Base-by-base conservation (phyloP, 164 flowering plant species). In the Vitis rotundifolia region DNA sequence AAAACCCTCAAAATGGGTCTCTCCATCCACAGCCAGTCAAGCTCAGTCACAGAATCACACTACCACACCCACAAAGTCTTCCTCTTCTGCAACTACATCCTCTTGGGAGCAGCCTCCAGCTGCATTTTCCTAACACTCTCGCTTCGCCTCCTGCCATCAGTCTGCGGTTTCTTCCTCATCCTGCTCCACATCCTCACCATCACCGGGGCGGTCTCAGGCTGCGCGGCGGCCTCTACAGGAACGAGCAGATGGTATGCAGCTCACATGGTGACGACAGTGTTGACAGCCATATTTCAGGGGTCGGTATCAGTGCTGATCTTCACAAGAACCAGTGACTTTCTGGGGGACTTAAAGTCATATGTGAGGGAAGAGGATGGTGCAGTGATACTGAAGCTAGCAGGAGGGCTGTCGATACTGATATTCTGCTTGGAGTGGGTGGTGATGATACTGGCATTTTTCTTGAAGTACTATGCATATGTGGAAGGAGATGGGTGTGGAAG, bases 81-180 rank as follows among this genome's bases (percentile, higher is more conserved):
- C 86, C 83, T 93, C 29, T 53, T 88, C 44, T 75, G 79, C 81
- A 93, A 89, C 76, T 93, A 93, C 91, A 77, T 86, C 67, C 89
- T 93, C 68, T 73, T 93, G 3, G 93, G 97, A 8, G 88, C 97
- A 12, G 93, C 98, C 64, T 89, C 92, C 2, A 82, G 90, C 60
- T 92, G 93, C 91, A 89, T 90, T 59, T 88, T 92, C 84, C 84
- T 92, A 11, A 90, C 93, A 11, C 86, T 92, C 64, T 86, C 97
- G 18, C 92, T 92, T 63, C 87, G 93, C 9, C 86, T 92, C 11
- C 0, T 88, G 76, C 95, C 93, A 7, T 88, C 95, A 10, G 12
- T 87, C 7, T 71, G 77, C 73, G 92, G 90, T 9, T 81, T 85
- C 79, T 81, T 89, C 79, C 73, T 91, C 62, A 88, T 91, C 75